Conservation (phyloP, 352 stramenopile species). For the Phytophthora megakarya region DNA sequence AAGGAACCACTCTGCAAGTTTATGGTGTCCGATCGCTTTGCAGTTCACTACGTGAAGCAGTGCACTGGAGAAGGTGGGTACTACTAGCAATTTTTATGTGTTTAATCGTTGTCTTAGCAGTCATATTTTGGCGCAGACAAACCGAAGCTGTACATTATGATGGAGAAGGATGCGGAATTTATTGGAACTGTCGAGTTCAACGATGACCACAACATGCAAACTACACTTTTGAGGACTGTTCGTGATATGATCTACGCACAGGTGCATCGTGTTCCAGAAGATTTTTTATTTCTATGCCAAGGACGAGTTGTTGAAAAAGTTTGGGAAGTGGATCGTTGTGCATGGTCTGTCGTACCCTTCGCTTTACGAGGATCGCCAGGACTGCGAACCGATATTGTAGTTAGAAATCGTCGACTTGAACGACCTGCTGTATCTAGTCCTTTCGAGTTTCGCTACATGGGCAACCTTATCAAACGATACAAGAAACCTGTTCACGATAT, state of each 20-base stretch:
- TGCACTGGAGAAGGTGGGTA: conserved; percentile 56
- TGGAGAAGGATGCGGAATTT: conserved; percentile 68
- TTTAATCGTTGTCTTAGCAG: neutral
- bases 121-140: conserved; percentile 35
- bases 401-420: conserved; percentile 48
- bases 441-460: conserved; percentile 74
- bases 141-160: conserved; percentile 64
- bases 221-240: conserved; percentile 46
- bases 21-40: conserved; percentile 56
- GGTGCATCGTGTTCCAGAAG: conserved; percentile 39
- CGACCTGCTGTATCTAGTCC: conserved; percentile 34
- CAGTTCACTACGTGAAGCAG: conserved; percentile 67
- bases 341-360: conserved; percentile 65
- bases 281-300: conserved; percentile 64
- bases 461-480: conserved; percentile 58
- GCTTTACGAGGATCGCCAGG: conserved; percentile 61
- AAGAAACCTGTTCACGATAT: conserved; percentile 64
- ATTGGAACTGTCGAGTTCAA: conserved; percentile 65
- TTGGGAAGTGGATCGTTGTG: conserved; percentile 58
- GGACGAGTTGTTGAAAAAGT: conserved; percentile 52
- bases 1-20: conserved; percentile 52
- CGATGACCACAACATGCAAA: conserved; percentile 56
- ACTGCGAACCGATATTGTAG: conserved; percentile 37
- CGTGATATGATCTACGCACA: conserved; percentile 56
- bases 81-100: neutral